Percentiles rank a stretch among this genome's conserved stretches.
Evolutionary conservation across 805 yeast genomes (phyloP).

Genomic region (Cyberlindnera petersonii): DNA sequence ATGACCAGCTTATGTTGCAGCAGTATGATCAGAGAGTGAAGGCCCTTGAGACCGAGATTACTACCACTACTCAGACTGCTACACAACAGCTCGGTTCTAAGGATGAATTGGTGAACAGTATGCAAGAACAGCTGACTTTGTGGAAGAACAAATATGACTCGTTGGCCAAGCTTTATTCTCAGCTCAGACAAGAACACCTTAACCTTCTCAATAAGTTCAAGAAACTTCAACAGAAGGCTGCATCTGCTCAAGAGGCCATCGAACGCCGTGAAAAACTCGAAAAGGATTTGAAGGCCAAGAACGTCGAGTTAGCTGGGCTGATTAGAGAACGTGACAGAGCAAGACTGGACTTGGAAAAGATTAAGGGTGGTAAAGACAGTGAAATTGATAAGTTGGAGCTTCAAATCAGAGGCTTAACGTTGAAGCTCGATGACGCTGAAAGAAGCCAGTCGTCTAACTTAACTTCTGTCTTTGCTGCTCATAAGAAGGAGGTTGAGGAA

Average conservation of each 20-base stretch:
- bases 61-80: constrained; percentile 56
- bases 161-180: constrained; percentile 84
- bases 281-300: constrained; percentile 78
- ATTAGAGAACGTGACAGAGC: constrained; percentile 90
- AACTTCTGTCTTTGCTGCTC: constrained; percentile 54
- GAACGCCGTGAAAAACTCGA: constrained; percentile 79
- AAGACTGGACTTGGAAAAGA: constrained; percentile 71
- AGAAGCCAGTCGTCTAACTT: constrained; percentile 61
- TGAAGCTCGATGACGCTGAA: constrained; percentile 55
- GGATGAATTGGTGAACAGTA: constrained; percentile 61
- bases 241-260: constrained; percentile 85
- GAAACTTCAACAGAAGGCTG: constrained; percentile 79
- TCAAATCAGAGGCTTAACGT: constrained; percentile 57
- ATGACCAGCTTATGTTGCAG: constrained; percentile 75
- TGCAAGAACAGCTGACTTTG: constrained; percentile 69
- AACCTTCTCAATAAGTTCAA: constrained; percentile 73
- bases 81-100: constrained; percentile 70
- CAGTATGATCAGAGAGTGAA: constrained; percentile 86
- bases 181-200: constrained; percentile 87
- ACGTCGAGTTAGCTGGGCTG: constrained; percentile 81
- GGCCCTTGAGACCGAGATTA: constrained; percentile 70
- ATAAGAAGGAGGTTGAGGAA: constrained; percentile 56
- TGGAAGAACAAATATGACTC: constrained; percentile 90
- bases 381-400: constrained; percentile 65
- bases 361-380: constrained; percentile 58